These are phyloP conservation scores for Ilex paraguariensis DNA, from an alignment of 305 asterid species.

Conservation along the genomic window DNA sequence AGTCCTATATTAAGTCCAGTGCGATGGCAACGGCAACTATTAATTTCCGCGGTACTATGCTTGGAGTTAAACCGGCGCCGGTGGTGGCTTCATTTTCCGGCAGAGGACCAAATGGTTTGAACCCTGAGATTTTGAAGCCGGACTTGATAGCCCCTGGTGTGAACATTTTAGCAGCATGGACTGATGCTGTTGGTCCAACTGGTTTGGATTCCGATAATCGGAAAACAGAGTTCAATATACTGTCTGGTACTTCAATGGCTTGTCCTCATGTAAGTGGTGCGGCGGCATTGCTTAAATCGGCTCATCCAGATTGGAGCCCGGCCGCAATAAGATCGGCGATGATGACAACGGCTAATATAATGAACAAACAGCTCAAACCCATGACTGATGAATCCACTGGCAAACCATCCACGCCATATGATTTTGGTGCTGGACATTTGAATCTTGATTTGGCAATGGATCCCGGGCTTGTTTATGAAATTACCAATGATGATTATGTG, in stretches of 20 bases:
- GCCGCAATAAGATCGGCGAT: background rate
- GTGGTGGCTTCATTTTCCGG: constrained; percentile 3
- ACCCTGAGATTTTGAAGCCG: background rate
- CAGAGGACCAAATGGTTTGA: background rate
- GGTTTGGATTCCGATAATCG: constrained; percentile 3
- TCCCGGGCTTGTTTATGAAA: background rate
- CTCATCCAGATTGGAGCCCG: constrained; percentile 3
- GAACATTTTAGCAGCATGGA: constrained; percentile 1
- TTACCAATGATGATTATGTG: background rate
- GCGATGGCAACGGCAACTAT: background rate
- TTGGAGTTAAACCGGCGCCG: constrained; percentile 2
- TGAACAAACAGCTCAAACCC: background rate
- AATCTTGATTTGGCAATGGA: background rate
- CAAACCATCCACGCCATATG: background rate
- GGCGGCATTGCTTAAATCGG: constrained; percentile 1
- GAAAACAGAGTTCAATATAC: background rate
- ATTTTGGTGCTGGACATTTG: constrained; percentile 1
- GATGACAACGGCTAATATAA: background rate
- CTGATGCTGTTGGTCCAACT: background rate
- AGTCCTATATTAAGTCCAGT: background rate
- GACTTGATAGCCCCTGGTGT: constrained; percentile 1
- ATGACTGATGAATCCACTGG: background rate
- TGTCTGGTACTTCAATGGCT: constrained; percentile 3
- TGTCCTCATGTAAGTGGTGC: constrained; percentile 1
- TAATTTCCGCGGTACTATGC: background rate